Percentiles rank a stretch among this genome's conserved stretches.
These are phyloP conservation scores for Tolypocladium album DNA, from an alignment of 2,329 filamentous ascomycete species.

Conservation along the genomic window DNA sequence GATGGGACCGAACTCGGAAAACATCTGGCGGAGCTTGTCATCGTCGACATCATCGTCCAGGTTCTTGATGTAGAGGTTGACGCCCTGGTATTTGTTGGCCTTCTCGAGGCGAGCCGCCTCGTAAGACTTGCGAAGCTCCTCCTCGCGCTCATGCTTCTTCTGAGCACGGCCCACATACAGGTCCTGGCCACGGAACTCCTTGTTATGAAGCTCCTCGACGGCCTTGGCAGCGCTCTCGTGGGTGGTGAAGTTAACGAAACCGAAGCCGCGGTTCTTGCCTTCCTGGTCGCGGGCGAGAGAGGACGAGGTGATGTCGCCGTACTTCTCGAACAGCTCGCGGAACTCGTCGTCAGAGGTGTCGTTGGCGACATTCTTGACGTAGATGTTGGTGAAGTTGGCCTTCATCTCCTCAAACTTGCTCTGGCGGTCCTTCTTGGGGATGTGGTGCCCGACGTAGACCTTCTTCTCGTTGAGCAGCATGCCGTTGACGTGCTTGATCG, in stretches of 20 bases:
- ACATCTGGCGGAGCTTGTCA: slow-evolving; percentile 92
- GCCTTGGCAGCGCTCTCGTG: slow-evolving; percentile 80
- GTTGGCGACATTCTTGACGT: slow-evolving; percentile 91
- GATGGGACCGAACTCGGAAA: slow-evolving; percentile 83
- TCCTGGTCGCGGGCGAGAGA: slow-evolving; percentile 83
- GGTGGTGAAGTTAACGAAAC: slow-evolving; percentile 90
- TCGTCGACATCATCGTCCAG: slow-evolving; percentile 94
- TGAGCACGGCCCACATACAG: slow-evolving; percentile 96
- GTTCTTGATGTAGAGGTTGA: slow-evolving; percentile 99
- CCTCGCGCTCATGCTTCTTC: slow-evolving; percentile 99
- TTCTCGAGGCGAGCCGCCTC: slow-evolving; percentile 97
- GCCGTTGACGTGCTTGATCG: slow-evolving; percentile 99
- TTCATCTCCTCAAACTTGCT: slow-evolving; percentile 99
- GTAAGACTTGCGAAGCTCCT: slow-evolving; percentile 97
- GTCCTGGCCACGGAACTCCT: slow-evolving; percentile 87
- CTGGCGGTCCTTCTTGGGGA: slow-evolving; percentile 99
- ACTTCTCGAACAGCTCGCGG: slow-evolving; percentile 83
- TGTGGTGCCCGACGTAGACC: slow-evolving; percentile 98
- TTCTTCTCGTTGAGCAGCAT: slow-evolving; percentile 99
- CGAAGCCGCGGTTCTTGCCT: slow-evolving; percentile 90
- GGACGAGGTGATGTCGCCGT: slow-evolving; percentile 88
- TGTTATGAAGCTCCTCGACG: slow-evolving; percentile 85
- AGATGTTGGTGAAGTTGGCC: slow-evolving; percentile 99
- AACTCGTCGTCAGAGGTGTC: slow-evolving; percentile 91
- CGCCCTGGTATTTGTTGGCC: slow-evolving; percentile 97